phyloP scores from a whole-genome alignment of 2,329 filamentous ascomycete species.

The Penicillium expansum region DNA sequence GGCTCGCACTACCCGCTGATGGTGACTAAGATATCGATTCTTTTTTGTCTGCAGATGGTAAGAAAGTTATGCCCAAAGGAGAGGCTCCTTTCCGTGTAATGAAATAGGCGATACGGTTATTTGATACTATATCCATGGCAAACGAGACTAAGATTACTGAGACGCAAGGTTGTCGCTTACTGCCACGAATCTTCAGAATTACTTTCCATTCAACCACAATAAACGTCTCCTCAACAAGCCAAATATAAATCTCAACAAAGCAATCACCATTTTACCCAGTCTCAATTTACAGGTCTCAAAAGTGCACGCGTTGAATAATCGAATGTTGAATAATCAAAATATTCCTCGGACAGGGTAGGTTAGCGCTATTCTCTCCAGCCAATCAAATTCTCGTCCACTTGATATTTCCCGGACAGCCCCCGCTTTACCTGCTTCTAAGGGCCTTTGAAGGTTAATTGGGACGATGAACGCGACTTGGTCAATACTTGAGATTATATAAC shows the following conservation, averaged over 20 bases:
- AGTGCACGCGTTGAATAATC: conserved; percentile 4
- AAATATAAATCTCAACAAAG: not conserved
- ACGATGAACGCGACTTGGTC: not conserved
- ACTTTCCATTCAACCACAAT: not conserved
- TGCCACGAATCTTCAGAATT: not conserved
- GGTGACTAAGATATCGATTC: too few species aligned
- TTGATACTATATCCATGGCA: too few species aligned
- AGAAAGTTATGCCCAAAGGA: too few species aligned
- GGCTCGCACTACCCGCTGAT: too few species aligned
- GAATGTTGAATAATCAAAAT: conserved; percentile 5
- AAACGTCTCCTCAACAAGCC: not conserved
- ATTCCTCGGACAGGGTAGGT: not conserved
- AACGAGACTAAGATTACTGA: not conserved
- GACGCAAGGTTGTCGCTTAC: not conserved
- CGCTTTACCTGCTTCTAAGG: not conserved
- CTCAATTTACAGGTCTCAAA: not conserved
- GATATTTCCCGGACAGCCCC: not conserved
- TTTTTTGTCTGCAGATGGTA: too few species aligned
- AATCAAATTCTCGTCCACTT: not conserved
- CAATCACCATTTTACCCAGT: not conserved
- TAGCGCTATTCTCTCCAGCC: not conserved
- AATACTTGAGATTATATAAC: not conserved
- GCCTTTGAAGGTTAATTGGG: not conserved
- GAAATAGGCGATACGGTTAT: too few species aligned
- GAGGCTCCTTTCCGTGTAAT: too few species aligned